Percentiles rank a stretch among this genome's conserved stretches.
phyloP scores from a whole-genome alignment of 495 filamentous ascomycete genomes.

The Aspergillus heteromorphus region DNA sequence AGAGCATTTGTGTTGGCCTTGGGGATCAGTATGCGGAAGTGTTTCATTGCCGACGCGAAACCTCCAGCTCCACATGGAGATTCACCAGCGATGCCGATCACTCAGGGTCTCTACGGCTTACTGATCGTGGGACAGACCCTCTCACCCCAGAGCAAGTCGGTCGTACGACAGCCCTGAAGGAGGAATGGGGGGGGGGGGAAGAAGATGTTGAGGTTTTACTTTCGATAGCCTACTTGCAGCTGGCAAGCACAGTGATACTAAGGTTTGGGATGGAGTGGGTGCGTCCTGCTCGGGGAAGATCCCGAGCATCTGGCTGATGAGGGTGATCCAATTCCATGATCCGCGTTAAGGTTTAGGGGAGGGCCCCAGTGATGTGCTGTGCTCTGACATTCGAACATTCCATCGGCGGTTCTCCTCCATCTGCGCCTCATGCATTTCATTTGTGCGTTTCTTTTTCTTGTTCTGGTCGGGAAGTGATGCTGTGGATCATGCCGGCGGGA shows the following conservation, averaged over 20 bases:
- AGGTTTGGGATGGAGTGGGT: background rate
- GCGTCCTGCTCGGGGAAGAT: conserved; percentile 5
- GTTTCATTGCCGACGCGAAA: conserved; percentile 14
- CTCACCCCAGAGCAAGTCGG: background rate
- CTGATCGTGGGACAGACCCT: conserved; percentile 10
- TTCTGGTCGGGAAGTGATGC: background rate
- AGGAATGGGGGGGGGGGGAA: background rate
- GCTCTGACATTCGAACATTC: conserved; percentile 17
- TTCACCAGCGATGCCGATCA: conserved; percentile 11
- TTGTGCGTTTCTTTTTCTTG: conserved; percentile 1
- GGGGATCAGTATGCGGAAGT: background rate
- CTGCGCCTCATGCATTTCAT: conserved; percentile 4
- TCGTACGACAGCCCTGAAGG: background rate
- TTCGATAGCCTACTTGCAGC: conserved; percentile 9
- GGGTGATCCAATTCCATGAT: conserved; percentile 14
- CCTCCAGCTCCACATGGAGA: conserved; percentile 13
- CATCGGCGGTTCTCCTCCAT: conserved; percentile 4
- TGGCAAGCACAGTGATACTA: background rate
- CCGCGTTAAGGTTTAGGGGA: conserved; percentile 14
- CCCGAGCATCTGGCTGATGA: conserved; percentile 14
- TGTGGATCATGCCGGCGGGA: background rate
- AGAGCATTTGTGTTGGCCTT: background rate
- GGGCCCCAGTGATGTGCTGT: background rate
- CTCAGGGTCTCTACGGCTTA: conserved; percentile 11
- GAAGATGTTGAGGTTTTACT: conserved; percentile 7